Evolutionary conservation across 2,329 filamentous ascomycete genomes (phyloP).

Genomic region (Orbilia javanica): DNA sequence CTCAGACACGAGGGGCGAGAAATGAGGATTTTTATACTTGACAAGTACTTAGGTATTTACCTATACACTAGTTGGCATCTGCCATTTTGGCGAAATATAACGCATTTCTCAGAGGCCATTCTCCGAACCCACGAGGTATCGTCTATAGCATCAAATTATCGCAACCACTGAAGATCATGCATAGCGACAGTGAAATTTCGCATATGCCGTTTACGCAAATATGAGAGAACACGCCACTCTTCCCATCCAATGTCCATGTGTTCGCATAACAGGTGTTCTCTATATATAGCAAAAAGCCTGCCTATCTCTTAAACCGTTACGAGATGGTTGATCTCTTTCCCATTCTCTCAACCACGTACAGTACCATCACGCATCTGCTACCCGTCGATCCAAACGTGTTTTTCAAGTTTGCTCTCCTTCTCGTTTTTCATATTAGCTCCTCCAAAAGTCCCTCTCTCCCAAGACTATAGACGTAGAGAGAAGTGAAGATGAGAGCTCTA

Average conservation of each 20-base stretch:
- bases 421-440: not conserved
- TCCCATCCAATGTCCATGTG: constrained; percentile 17
- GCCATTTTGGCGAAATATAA: constrained; percentile 11
- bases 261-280: constrained; percentile 20
- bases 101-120: not conserved
- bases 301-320: constrained; percentile 21
- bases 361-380: constrained; percentile 17
- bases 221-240: constrained; percentile 51
- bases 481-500: constrained; percentile 38
- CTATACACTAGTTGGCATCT: constrained; percentile 4
- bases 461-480: not conserved
- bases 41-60: no score
- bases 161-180: constrained; percentile 20
- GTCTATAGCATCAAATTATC: constrained; percentile 42
- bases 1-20: constrained; percentile 31
- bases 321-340: constrained; percentile 43
- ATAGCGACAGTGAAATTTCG: constrained; percentile 16
- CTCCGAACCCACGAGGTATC: constrained; percentile 32
- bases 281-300: constrained; percentile 50
- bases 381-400: constrained; percentile 50
- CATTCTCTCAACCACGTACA: constrained; percentile 21
- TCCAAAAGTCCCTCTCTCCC: not conserved
- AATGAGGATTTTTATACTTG: constrained; percentile 53
- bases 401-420: not conserved
- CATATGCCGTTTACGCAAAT: constrained; percentile 42